Conservation (phyloP, 345 rosid species). For the Ceriops decandra region DNA sequence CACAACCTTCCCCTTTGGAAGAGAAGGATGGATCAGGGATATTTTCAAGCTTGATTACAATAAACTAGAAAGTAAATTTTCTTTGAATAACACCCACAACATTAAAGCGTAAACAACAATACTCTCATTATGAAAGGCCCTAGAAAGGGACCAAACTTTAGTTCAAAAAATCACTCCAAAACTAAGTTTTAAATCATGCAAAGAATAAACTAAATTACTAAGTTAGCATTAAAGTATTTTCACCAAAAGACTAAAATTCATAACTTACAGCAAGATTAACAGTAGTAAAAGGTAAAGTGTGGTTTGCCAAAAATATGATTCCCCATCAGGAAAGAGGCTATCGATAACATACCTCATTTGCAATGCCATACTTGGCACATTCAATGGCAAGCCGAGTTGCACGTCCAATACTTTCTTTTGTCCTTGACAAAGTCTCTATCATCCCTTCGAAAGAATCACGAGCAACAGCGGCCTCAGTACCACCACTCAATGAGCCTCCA, state of each 20-base stretch:
- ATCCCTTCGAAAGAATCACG: slow-evolving; percentile 98
- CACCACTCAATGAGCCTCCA: slow-evolving; percentile 70
- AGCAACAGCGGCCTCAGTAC: slow-evolving; percentile 89
- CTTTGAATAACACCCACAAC: too few species aligned
- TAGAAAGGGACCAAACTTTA: background rate
- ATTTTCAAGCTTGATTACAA: too few species aligned
- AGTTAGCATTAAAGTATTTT: background rate
- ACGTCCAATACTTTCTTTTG: slow-evolving; percentile 95
- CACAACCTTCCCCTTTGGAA: too few species aligned
- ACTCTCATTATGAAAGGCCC: background rate
- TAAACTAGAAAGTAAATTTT: too few species aligned
- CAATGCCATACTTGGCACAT: slow-evolving; percentile 93
- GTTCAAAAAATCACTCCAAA: background rate
- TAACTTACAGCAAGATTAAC: background rate
- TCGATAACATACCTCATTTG: slow-evolving; percentile 63
- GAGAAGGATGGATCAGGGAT: too few species aligned
- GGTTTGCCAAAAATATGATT: too few species aligned
- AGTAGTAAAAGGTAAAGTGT: too few species aligned
- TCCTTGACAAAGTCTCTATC: slow-evolving; percentile 96
- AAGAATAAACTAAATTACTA: background rate
- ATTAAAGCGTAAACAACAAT: too few species aligned
- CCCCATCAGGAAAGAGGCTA: too few species aligned
- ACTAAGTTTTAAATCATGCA: background rate
- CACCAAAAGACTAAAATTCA: background rate
- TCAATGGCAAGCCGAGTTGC: slow-evolving; percentile 94